Conservation (phyloP, 192 early-diverging fungal species). For the Coemansia sp. region DNA sequence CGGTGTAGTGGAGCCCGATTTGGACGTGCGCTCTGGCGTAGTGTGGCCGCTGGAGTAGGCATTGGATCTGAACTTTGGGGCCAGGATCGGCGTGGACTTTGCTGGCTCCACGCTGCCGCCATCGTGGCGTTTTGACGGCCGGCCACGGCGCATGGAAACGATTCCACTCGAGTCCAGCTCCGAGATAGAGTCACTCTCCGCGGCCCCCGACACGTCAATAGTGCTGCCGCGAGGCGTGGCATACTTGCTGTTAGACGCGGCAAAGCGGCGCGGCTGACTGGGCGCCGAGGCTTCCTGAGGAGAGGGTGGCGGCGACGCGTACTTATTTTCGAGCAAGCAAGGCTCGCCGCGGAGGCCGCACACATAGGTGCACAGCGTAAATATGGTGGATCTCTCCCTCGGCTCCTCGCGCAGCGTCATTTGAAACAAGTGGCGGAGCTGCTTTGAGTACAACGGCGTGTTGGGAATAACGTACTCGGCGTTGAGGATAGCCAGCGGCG, state of each 20-base stretch:
- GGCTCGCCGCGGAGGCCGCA: conserved; percentile 60
- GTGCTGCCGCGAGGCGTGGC: conserved; percentile 30
- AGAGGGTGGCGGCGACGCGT: conserved; percentile 35
- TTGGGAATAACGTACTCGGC: conserved; percentile 80
- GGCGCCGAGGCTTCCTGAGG: conserved; percentile 13
- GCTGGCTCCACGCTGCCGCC: not conserved
- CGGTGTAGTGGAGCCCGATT: conserved; percentile 6
- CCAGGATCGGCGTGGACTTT: not conserved
- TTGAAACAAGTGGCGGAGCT: conserved; percentile 61
- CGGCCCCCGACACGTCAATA: conserved; percentile 13
- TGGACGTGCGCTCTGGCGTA: conserved; percentile 3
- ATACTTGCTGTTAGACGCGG: conserved; percentile 28
- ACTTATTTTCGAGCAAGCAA: conserved; percentile 49
- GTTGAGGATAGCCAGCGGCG: conserved; percentile 87
- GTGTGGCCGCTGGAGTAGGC: conserved; percentile 6
- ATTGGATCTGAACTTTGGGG: not conserved
- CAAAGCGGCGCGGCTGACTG: conserved; percentile 38
- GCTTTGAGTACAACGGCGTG: conserved; percentile 67
- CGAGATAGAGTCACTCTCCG: conserved; percentile 32
- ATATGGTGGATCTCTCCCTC: conserved; percentile 76
- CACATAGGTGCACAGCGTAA: conserved; percentile 70
- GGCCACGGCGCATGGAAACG: conserved; percentile 89
- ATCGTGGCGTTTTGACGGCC: conserved; percentile 61
- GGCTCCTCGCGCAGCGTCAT: conserved; percentile 82
- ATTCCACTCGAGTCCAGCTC: conserved; percentile 57